Conservation (phyloP, 768 basidiomycete species). For the Podaxis sp. region DNA sequence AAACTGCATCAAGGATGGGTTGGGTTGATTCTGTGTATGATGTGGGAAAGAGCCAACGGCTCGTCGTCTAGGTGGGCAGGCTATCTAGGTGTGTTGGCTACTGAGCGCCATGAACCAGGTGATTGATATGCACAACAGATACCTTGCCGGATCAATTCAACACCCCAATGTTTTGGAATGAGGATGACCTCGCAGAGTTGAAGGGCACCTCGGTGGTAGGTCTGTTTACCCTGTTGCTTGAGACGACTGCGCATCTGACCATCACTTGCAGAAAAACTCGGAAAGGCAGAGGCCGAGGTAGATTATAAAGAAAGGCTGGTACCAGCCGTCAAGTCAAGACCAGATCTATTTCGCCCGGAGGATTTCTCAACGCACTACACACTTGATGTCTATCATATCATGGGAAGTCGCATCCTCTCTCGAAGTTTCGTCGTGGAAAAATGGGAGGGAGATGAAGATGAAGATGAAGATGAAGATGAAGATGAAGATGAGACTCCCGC, state of each 20-base stretch:
- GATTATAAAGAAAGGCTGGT: conserved; percentile 67
- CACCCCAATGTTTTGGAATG: conserved; percentile 94
- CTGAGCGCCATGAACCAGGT: background rate
- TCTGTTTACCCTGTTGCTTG: conserved; percentile 37
- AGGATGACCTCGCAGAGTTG: conserved; percentile 70
- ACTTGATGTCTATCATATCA: conserved; percentile 76
- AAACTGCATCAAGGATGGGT: conserved; percentile 76
- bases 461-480: conserved; percentile 25
- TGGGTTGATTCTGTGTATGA: conserved; percentile 88
- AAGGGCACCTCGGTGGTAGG: conserved; percentile 86
- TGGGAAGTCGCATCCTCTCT: conserved; percentile 90
- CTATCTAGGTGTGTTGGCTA: conserved; percentile 63
- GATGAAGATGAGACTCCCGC: conserved; percentile 22
- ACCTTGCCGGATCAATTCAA: conserved; percentile 73
- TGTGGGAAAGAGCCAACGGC: conserved; percentile 85
- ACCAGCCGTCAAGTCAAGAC: conserved; percentile 67
- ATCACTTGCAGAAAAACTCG: conserved; percentile 76
- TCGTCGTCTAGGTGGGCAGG: conserved; percentile 62
- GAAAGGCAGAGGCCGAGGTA: conserved; percentile 76
- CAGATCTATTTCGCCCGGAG: conserved; percentile 66
- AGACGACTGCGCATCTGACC: background rate
- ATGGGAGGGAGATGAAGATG: conserved; percentile 43
- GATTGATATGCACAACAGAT: conserved; percentile 32
- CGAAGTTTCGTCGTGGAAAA: conserved; percentile 85
- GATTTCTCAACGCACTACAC: conserved; percentile 54